Evolutionary conservation across 2,329 filamentous ascomycete genomes (phyloP).

Genomic region (Sporothrix phasma): DNA sequence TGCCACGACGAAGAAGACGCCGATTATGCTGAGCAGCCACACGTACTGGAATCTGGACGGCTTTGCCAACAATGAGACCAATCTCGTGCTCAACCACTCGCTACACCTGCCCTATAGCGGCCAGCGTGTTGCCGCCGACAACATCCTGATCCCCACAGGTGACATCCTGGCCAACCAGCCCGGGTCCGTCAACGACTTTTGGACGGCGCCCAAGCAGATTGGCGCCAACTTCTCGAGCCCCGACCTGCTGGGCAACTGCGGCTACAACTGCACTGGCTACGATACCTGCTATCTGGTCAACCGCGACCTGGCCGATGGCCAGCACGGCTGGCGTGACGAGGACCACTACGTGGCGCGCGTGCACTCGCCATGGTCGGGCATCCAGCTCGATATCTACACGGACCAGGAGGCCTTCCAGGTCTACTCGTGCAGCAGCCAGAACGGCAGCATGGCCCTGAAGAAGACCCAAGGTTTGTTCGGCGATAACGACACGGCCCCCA

Average conservation of each 20-base stretch:
- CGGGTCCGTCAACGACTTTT: conserved; percentile 69
- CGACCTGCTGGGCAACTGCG: conserved; percentile 64
- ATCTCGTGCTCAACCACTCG: conserved; percentile 57
- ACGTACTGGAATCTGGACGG: conserved; percentile 79
- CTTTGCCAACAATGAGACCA: conserved; percentile 62
- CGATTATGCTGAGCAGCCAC: conserved; percentile 68
- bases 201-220: conserved; percentile 69
- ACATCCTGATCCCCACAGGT: conserved; percentile 65
- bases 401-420: conserved; percentile 85
- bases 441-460: conserved; percentile 62
- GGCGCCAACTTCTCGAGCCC: conserved; percentile 55
- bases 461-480: conserved; percentile 55
- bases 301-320: conserved; percentile 45
- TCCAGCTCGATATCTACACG: conserved; percentile 68
- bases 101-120: conserved; percentile 64
- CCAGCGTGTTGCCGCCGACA: conserved; percentile 57
- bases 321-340: conserved; percentile 50
- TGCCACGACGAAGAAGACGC: conserved; percentile 63
- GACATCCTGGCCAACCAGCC: conserved; percentile 59
- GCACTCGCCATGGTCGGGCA: conserved; percentile 67
- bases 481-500: conserved; percentile 25
- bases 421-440: conserved; percentile 70
- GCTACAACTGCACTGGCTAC: conserved; percentile 73
- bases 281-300: conserved; percentile 62
- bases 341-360: conserved; percentile 54